These are phyloP conservation scores for Neofusicoccum kwambonambiense DNA, from an alignment of 2,329 filamentous ascomycete genomes.

Conservation along the genomic window DNA sequence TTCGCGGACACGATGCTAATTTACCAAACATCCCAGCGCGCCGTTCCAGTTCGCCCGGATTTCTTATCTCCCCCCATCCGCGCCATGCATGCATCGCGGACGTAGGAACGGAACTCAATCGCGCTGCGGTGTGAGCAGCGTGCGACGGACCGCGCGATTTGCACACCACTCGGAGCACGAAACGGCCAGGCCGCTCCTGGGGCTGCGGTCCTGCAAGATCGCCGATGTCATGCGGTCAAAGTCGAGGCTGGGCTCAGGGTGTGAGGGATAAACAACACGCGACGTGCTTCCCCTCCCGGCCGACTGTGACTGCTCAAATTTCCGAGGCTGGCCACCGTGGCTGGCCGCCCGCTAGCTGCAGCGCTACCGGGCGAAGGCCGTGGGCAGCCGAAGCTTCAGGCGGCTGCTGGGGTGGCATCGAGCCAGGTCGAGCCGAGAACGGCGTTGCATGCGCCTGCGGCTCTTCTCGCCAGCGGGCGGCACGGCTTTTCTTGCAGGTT, in stretches of 20 bases:
- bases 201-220: not conserved
- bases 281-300: not conserved
- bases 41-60: not conserved
- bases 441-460: not conserved
- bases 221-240: constrained; percentile 6
- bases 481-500: not conserved
- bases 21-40: not conserved
- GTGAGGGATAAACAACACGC: constrained; percentile 2
- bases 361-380: not conserved
- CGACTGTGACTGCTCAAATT: not conserved
- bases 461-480: not conserved
- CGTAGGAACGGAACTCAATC: not conserved
- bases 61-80: not conserved
- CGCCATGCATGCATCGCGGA: not conserved
- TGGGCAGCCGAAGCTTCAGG: constrained; percentile 4
- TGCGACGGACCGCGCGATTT: not conserved
- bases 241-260: not conserved
- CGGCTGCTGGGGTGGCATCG: not conserved
- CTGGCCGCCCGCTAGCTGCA: not conserved
- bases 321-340: not conserved
- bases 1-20: not conserved
- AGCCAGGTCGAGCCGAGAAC: not conserved
- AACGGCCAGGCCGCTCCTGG: not conserved
- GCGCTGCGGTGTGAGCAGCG: not conserved
- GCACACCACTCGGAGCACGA: not conserved